Percentiles rank a stretch among this genome's conserved stretches.
Conservation (phyloP, 257 asterid species). For the Ligustrum vulgare region DNA sequence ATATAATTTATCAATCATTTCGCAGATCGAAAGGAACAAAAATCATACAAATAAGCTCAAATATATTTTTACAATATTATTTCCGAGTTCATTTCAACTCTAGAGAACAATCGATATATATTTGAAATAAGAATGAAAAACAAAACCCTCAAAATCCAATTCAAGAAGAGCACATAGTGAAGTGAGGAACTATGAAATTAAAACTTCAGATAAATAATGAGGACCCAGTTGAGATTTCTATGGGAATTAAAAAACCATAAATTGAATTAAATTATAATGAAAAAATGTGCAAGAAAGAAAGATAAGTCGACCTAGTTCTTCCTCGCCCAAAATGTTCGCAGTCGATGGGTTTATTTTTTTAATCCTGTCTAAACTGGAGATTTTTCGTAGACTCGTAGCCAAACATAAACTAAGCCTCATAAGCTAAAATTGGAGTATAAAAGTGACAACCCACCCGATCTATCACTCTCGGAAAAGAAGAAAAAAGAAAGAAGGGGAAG, state of each 20-base stretch:
- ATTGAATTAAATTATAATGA: slow-evolving; percentile 27
- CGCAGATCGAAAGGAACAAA: slow-evolving; percentile 1
- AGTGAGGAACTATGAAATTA: slow-evolving; percentile 1
- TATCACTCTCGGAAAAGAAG: too few relatives aligned
- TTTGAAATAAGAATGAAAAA: background rate
- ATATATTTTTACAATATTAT: slow-evolving; percentile 10
- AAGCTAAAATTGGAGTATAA: too few relatives aligned
- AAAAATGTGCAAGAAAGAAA: too few relatives aligned
- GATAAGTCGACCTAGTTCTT: too few relatives aligned
- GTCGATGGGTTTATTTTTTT: too few relatives aligned
- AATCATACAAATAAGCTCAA: slow-evolving; percentile 36
- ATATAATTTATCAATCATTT: slow-evolving; percentile 1
- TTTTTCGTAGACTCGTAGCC: too few relatives aligned
- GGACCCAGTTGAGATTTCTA: slow-evolving; percentile 34
- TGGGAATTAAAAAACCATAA: slow-evolving; percentile 15
- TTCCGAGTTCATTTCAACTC: background rate
- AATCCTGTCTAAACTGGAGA: too few relatives aligned
- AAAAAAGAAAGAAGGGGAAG: too few relatives aligned
- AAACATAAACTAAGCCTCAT: too few relatives aligned
- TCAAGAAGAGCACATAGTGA: background rate
- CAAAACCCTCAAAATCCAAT: background rate
- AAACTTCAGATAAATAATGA: slow-evolving; percentile 22
- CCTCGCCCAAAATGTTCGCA: too few relatives aligned
- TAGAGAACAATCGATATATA: too few relatives aligned
- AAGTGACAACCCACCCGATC: too few relatives aligned